Conservation (phyloP, 495 filamentous ascomycete species). For the Annulohypoxylon maeteangense region DNA sequence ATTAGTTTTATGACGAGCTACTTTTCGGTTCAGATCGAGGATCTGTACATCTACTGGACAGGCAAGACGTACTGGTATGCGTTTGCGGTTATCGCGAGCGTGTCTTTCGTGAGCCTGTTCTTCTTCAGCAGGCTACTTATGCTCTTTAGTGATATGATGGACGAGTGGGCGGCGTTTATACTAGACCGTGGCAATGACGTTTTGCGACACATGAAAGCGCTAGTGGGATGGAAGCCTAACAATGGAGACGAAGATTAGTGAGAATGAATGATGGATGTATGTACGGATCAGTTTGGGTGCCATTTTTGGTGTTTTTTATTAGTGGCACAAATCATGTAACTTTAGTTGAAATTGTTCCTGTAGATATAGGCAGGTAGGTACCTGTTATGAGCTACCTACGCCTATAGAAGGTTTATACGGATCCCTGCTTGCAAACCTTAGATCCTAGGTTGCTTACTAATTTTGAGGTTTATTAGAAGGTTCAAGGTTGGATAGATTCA, state of each 20-base stretch:
- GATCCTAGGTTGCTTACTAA: background rate
- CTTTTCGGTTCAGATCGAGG: slow-evolving; percentile 76
- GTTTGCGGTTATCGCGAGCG: slow-evolving; percentile 73
- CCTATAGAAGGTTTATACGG: background rate
- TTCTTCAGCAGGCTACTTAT: slow-evolving; percentile 61
- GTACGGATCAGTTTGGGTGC: background rate
- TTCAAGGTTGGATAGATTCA: background rate
- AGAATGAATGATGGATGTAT: background rate
- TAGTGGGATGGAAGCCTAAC: slow-evolving; percentile 21
- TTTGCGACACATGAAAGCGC: slow-evolving; percentile 1
- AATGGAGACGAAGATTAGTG: slow-evolving; percentile 30
- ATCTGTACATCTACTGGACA: slow-evolving; percentile 67
- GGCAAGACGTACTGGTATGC: slow-evolving; percentile 75
- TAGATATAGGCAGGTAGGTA: background rate
- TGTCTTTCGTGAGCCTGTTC: slow-evolving; percentile 70
- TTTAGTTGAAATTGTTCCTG: background rate
- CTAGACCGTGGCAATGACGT: slow-evolving; percentile 26
- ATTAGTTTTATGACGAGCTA: slow-evolving; percentile 87
- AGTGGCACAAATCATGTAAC: slow-evolving; percentile 3
- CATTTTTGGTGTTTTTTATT: background rate
- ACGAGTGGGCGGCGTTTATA: slow-evolving; percentile 47
- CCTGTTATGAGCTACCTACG: background rate
- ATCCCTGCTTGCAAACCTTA: no score
- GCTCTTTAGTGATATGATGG: slow-evolving; percentile 61
- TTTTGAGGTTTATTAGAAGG: background rate